Conservation (phyloP, 225 moss, liverwort and hornwort species). For the Straminergon stramineum region DNA sequence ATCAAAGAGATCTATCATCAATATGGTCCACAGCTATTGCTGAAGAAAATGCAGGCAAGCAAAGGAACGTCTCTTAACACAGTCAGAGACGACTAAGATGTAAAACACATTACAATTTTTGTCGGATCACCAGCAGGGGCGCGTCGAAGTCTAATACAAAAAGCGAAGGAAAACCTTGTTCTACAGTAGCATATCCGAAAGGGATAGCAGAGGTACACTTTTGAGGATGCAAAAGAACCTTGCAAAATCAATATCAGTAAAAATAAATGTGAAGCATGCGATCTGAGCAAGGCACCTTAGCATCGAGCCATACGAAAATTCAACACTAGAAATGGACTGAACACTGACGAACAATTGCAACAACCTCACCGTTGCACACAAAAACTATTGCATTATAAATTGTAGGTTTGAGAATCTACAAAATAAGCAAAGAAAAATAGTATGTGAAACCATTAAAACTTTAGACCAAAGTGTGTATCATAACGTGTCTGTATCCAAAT, state of each 20-base stretch:
- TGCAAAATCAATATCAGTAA: neutral
- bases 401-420: neutral
- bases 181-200: neutral
- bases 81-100: neutral
- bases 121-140: neutral
- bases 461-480: neutral
- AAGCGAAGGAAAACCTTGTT: neutral
- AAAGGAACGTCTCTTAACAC: neutral
- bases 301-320: neutral
- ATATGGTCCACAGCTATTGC: neutral
- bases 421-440: neutral
- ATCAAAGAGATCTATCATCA: slow-evolving; percentile 1
- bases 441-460: neutral
- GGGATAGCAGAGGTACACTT: neutral
- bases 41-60: neutral
- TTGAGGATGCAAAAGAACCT: neutral
- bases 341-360: neutral
- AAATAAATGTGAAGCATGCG: neutral
- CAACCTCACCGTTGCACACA: neutral
- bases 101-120: neutral
- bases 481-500: neutral
- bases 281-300: neutral
- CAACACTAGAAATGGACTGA: neutral
- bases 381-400: neutral
- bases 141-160: neutral